Evolutionary conservation across 2,329 filamentous ascomycete species (phyloP), one percentile per base, ranked within the genome.

Genomic region (Clonostachys byssicola): DNA sequence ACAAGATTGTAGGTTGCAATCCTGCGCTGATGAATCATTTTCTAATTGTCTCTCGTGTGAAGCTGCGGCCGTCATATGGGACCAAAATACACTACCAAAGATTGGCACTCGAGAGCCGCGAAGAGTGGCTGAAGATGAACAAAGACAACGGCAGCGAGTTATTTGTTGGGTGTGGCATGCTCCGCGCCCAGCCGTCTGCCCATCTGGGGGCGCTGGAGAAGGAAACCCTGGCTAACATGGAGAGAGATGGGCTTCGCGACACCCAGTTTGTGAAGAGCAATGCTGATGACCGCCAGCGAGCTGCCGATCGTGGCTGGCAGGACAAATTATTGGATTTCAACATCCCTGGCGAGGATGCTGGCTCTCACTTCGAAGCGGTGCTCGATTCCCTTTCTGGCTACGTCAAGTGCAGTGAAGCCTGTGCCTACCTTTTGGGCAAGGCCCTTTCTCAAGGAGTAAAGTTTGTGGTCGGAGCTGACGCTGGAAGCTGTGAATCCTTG

Each of bases 61-160:
- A 59, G 57, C 58, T 59, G 14, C 53, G 56, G 9, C 55, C 57
- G 12, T 59, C 56, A 1, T 58, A 60, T 14, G 57, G 55, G 4
- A 50, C 46, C 6, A 54, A 54, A 33, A 40, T 58, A 9, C 56
- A 59, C 20, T 60, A 60, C 34, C 57, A 59, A 18, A 52, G 57
- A 5, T 48, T 60, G 2, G 56, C 57, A 3, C 20, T 57, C 1
- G 56, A 60, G 34, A 56, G 56, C 34, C 54, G 57, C 20, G 42
- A 52, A 10, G 50, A 47, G n/a, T 60, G 57, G 57, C 23, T 54
- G 13, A 42, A 23, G 5, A 49, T 60, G 34, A 52, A 56, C 43
- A 12, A 54, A 13, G 47, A 47, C 2, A 43, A 43, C 5, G 46
- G n/a, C 12, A 42, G 40, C 3, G 47, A 48, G 4, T 48, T 57